Evolutionary conservation across 176 grass and related monocot genomes (phyloP), one percentile per base, ranked within the genome.

Genomic region (Tuctoria greenei): DNA sequence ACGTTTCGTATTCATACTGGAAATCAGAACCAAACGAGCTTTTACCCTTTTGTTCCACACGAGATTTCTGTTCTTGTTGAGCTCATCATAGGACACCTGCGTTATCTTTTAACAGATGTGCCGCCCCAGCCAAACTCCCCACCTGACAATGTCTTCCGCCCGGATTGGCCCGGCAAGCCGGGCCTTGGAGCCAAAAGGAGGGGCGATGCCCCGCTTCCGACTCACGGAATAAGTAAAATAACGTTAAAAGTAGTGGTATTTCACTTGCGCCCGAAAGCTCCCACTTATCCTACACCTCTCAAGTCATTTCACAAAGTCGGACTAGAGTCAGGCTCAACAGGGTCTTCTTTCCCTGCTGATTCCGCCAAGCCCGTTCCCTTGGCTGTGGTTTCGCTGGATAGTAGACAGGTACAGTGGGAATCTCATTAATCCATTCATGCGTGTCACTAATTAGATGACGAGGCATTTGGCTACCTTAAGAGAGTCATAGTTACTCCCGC

Each of bases 211-310:
- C 67, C 78, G 28, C 78, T 75, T 82, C 72, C 51, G 79, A 69
- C 64, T 40, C 83, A 91, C 84, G 72, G 81, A 91, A 91, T 87
- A 91, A 87, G 85, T 91, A 87, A 87, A 91, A 91, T 84, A 91
- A 85, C 81, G 31, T 31, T 31, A 31, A 31, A 31, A 31, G 31
- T 31, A 31, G 31, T 31, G 31, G 31, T 31, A 31, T 31, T 31
- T 31, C 31, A 31, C 31, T 31, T 31, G 31, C 31, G 31, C 31
- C 31, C 31, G 31, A 31, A 3, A 31, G 31, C 31, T 31, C 31
- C 31, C 31, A 31, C 31, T 31, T 31, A 31, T 31, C 31, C 31
- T 31, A 31, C 31, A 31, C 31, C 31, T 31, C 31, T 31, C 31
- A 31, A 31, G 31, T 31, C 31, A 31, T 31, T 31, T 31, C 31